Conservation (phyloP, 2,329 filamentous ascomycete species). For the Niveomyces coronatus region DNA sequence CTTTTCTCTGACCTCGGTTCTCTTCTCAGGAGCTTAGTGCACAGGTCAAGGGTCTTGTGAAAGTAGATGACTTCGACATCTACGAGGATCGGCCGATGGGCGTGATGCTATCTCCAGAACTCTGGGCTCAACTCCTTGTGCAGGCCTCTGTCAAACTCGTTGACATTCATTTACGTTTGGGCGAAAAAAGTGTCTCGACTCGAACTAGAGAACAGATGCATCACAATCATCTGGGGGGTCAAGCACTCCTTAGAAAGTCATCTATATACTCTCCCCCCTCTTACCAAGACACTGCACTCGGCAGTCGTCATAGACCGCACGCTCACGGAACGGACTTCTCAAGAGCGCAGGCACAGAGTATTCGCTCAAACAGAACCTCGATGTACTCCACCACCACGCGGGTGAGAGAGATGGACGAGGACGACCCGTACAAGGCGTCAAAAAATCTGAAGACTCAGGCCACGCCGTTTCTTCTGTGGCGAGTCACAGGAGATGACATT, state of each 20-base stretch:
- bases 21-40: neutral
- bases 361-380: no score
- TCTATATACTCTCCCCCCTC: no score
- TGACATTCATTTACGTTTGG: neutral
- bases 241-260: neutral
- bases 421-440: neutral
- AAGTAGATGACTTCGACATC: neutral
- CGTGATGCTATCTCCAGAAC: neutral
- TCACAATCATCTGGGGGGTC: neutral
- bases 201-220: neutral
- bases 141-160: neutral
- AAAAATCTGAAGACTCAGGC: neutral
- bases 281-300: no score
- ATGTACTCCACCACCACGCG: no score
- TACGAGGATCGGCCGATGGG: neutral
- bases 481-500: neutral
- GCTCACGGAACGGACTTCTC: no score
- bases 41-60: neutral
- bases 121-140: neutral
- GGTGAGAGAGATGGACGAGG: no score
- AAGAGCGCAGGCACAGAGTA: no score
- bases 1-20: neutral
- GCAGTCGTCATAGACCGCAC: no score
- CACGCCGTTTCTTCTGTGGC: slow-evolving; percentile 3
- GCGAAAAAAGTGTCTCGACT: neutral